phyloP scores from a whole-genome alignment of 2,329 filamentous ascomycete species.

The Thelonectria olida region DNA sequence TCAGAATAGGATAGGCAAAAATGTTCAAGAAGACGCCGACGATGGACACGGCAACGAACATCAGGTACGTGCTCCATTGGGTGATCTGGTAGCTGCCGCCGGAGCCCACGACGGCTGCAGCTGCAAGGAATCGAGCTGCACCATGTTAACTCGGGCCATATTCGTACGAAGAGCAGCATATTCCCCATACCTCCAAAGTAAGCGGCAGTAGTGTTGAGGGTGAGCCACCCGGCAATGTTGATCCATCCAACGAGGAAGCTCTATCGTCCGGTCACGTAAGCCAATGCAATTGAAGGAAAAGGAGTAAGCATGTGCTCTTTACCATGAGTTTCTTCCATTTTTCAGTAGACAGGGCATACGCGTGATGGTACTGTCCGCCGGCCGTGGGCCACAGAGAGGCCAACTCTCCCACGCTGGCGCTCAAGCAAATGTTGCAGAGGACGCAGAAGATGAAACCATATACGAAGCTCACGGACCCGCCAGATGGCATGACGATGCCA shows the following conservation, averaged over 20 bases:
- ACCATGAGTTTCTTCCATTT: slow-evolving; percentile 51
- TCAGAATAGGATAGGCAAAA: slow-evolving; percentile 52
- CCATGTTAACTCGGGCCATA: neutral
- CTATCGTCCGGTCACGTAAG: slow-evolving; percentile 35
- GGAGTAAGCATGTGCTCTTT: too few relatives aligned
- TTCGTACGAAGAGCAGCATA: neutral
- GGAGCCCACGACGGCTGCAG: slow-evolving; percentile 51
- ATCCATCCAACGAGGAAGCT: slow-evolving; percentile 56
- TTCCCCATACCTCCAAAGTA: slow-evolving; percentile 51
- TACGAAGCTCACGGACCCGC: slow-evolving; percentile 50
- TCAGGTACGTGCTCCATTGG: slow-evolving; percentile 52
- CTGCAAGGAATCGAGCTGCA: slow-evolving; percentile 53
- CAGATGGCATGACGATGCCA: slow-evolving; percentile 53
- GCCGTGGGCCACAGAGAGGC: slow-evolving; percentile 34
- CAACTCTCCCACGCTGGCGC: slow-evolving; percentile 31
- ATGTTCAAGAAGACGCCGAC: slow-evolving; percentile 47
- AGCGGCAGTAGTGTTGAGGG: slow-evolving; percentile 52
- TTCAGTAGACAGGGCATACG: slow-evolving; percentile 50
- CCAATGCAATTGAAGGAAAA: too few relatives aligned
- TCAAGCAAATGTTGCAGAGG: slow-evolving; percentile 30
- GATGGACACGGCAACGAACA: slow-evolving; percentile 46
- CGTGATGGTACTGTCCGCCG: slow-evolving; percentile 53
- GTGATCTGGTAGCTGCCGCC: slow-evolving; percentile 49
- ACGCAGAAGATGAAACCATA: slow-evolving; percentile 52
- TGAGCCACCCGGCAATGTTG: slow-evolving; percentile 56